phyloP scores from a whole-genome alignment of 257 asterid species.

The Catharanthus roseus region DNA sequence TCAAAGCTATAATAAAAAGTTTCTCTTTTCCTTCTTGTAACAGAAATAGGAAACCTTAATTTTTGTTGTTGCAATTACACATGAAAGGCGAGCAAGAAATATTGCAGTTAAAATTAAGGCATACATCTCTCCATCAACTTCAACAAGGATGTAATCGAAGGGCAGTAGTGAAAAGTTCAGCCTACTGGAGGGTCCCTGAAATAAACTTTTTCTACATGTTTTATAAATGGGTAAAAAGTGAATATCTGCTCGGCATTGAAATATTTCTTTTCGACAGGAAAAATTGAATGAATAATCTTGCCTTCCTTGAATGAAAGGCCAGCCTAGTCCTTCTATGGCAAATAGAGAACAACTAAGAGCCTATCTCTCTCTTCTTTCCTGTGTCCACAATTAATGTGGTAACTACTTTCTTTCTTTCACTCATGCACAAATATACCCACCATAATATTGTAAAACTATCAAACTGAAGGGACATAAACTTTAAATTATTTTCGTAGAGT shows the following conservation, averaged over 20 bases:
- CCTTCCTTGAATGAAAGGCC: background rate
- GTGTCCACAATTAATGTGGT: background rate
- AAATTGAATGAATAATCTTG: background rate
- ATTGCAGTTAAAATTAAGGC: background rate
- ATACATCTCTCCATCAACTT: background rate
- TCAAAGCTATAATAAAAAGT: background rate
- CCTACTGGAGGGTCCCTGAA: background rate
- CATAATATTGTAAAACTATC: background rate
- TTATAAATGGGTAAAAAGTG: background rate
- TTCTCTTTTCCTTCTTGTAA: background rate
- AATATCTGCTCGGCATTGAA: background rate
- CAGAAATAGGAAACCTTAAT: background rate
- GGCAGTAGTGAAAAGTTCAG: background rate
- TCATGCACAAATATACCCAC: background rate
- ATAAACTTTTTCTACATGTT: background rate
- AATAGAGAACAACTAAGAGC: background rate
- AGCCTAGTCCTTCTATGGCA: no score
- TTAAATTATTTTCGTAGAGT: background rate
- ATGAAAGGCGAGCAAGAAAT: background rate
- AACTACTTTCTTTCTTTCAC: background rate
- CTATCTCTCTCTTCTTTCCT: background rate
- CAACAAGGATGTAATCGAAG: background rate
- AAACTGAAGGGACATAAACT: background rate
- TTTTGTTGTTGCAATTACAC: background rate
- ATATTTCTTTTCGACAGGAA: background rate